A percentile compares a stretch with the other conserved stretches of the same genome.
Evolutionary conservation across 257 asterid species (phyloP).

Genomic region (Fraxinus cuspidata): DNA sequence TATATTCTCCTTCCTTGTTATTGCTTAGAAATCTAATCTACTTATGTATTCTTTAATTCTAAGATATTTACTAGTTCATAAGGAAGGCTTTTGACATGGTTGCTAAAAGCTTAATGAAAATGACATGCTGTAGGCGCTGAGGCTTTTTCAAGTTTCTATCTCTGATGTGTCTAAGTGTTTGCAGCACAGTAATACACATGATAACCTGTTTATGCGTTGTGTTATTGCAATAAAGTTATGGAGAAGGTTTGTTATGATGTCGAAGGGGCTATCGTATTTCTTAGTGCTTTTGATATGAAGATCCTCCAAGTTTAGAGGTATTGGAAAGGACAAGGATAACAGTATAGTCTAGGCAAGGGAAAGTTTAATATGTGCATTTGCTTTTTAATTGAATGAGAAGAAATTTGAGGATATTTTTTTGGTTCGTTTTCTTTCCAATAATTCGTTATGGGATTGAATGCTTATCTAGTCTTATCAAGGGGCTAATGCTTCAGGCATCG

Average conservation of each 20-base stretch:
- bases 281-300: background rate
- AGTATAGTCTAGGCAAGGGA: background rate
- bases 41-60: background rate
- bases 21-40: background rate
- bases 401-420: background rate
- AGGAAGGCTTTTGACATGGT: background rate
- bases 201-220: too few species aligned
- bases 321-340: background rate
- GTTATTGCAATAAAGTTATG: background rate
- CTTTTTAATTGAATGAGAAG: background rate
- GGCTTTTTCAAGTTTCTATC: conserved; percentile 2
- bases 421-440: background rate
- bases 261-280: background rate
- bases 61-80: too few species aligned
- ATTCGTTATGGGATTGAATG: background rate
- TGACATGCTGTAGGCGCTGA: background rate
- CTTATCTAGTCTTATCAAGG: background rate
- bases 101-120: background rate
- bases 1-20: background rate
- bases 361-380: background rate
- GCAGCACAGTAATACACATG: too few species aligned
- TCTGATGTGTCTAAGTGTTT: background rate
- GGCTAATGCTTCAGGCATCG: background rate
- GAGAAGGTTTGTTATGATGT: background rate
- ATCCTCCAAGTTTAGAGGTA: background rate